Base-by-base conservation (phyloP, 2,329 filamentous ascomycete genomes). In the Paraphoma sp. region DNA sequence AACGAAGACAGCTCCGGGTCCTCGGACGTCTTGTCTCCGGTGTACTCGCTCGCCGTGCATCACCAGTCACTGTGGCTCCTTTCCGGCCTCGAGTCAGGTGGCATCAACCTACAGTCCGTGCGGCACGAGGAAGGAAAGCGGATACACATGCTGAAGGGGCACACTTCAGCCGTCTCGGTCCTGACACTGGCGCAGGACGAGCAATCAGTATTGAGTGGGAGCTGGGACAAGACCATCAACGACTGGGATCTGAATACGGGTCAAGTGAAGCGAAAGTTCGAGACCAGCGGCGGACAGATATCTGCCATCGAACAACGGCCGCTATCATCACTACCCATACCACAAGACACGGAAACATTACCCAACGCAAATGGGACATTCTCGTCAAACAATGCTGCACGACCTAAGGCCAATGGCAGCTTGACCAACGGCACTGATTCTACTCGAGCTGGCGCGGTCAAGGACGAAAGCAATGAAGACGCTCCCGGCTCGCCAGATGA, bases 181-280 rank as follows among this genome's bases (percentile, higher is more conserved):
- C 79, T 99, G 56, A 89, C 86, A 9, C 80, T 99, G 11, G 87
- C 91, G 0, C 87, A 90, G 5, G 93, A 98, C 65, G 95, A 99
- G 79, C 89, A 85, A 69, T 93, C 89, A 40, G 86, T 98, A 4
- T 78, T 99, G 8, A 97, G 93, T 33, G 95, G 95, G 3, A 94
- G 93, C 73, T 99, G 95, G 95, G 95, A 99, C 76, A 98, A 97
- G 79, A 90, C 86, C 16, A 89, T 98, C 0, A 86, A 93, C 51
- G 93, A 98, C 73, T 99, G 95, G 95, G 95, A 98, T 74, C 77
- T 99, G 28, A 92, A 98, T 69, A 95, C 87, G 1, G 95, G 95
- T 0, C 84, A 90, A 67, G 83, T 90, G 6, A 88, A 87, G 62
- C 86, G 93, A 10, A 84, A 85, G 4, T 99, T 95, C 69, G 87